Base-by-base conservation (phyloP, 2,329 filamentous ascomycete genomes). In the Apiospora malaysiana region DNA sequence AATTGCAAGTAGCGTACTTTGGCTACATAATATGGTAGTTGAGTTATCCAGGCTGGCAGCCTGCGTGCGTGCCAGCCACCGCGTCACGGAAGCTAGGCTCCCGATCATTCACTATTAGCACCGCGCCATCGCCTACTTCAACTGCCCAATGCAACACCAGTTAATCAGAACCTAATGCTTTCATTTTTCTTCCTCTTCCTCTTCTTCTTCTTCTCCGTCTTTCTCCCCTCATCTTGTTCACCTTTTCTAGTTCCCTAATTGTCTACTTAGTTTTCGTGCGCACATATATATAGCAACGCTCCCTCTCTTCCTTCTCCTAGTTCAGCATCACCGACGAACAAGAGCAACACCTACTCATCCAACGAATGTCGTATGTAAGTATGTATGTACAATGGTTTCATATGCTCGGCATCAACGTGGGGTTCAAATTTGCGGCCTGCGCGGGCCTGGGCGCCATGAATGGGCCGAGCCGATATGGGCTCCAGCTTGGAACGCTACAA, bases 401-500 rank as follows among this genome's bases (percentile, higher is more conserved):
- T 23, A 7, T 40, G 56, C 32, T 63, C 56, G 56, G 56, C 56
- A 63, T 40, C 56, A n/a, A 63, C 56, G 56, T 63, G 56, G 56
- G 51, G 56, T 63, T 40, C 56, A 63, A 63, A 63, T 63, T 63
- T 63, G 56, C 32, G 56, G 27, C 32, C 56, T 63, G 56, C 56
- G 56, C 56, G 56, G 56, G 56, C 56, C 56, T 63, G 56, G 56
- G 56, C 56, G 56, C 56, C 56, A 63, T 63, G 56, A 32, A 63
- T 63, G 56, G 56, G 56, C 56, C 56, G 56, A 63, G 56, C 56
- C 56, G 56, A 63, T 63, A 63, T 63, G 56, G 32, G 56, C 56
- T 63, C 56, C 56, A 63, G 56, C 32, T 63, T 63, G 56, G 56
- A 63, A 63, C 56, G 56, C 56, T 63, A 43, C 2, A 42, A 10